These are phyloP conservation scores for Aspergillus novoparasiticus DNA, from an alignment of 2,329 filamentous ascomycete genomes.

Conservation along the genomic window DNA sequence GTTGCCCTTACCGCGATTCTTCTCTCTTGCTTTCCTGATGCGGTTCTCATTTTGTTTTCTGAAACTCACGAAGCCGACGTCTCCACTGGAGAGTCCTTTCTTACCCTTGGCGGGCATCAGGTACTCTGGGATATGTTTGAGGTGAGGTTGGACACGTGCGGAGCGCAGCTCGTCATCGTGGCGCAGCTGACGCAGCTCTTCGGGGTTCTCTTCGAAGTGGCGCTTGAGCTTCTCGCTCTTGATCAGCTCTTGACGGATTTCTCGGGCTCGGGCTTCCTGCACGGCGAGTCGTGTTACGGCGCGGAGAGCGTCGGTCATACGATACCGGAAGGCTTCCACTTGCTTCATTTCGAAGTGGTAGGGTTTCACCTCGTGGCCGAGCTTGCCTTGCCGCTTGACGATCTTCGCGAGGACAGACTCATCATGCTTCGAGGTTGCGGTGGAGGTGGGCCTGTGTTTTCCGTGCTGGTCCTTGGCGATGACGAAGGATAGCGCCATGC, in stretches of 20 bases:
- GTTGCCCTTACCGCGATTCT: slow-evolving; percentile 41
- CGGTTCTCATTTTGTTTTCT: slow-evolving; percentile 53
- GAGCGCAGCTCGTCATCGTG: slow-evolving; percentile 88
- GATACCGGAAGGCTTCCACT: slow-evolving; percentile 90
- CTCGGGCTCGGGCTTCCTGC: slow-evolving; percentile 83
- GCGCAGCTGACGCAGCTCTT: slow-evolving; percentile 80
- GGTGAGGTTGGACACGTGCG: slow-evolving; percentile 80
- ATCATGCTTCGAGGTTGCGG: slow-evolving; percentile 75
- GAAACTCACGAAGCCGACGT: slow-evolving; percentile 76
- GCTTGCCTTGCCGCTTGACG: slow-evolving; percentile 73
- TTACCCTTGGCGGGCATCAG: slow-evolving; percentile 77
- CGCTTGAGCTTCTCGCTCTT: slow-evolving; percentile 93
- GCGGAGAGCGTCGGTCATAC: slow-evolving; percentile 87
- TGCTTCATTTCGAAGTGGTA: slow-evolving; percentile 95
- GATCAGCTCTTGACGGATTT: slow-evolving; percentile 84
- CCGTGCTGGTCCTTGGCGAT: slow-evolving; percentile 78
- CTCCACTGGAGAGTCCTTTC: slow-evolving; percentile 64
- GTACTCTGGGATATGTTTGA: slow-evolving; percentile 95
- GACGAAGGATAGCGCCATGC: slow-evolving; percentile 95
- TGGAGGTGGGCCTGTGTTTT: slow-evolving; percentile 85
- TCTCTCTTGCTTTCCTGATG: slow-evolving; percentile 53
- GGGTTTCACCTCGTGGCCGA: slow-evolving; percentile 78
- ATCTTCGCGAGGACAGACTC: slow-evolving; percentile 83
- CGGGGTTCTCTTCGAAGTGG: slow-evolving; percentile 96
- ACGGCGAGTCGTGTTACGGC: slow-evolving; percentile 88